Evolutionary conservation across 2,329 filamentous ascomycete genomes (phyloP).

Genomic region (Aspergillus sp.): DNA sequence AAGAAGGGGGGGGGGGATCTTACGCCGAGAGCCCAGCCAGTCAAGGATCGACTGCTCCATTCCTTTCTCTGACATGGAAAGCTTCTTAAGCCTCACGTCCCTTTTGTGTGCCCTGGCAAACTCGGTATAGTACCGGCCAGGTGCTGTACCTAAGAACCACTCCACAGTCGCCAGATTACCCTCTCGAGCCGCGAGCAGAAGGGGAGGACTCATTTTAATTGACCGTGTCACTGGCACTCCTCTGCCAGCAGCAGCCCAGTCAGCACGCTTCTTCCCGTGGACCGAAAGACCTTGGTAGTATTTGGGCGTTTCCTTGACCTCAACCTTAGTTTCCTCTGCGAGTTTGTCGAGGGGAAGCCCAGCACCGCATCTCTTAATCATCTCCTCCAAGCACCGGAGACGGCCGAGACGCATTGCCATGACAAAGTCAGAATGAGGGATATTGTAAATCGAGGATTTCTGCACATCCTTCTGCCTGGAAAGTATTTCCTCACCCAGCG

Average conservation of each 20-base stretch:
- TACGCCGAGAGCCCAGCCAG: conserved; percentile 48
- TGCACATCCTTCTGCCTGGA: conserved; percentile 7
- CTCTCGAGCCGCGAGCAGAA: conserved; percentile 32
- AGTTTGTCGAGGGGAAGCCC: conserved; percentile 69
- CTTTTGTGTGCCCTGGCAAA: conserved; percentile 64
- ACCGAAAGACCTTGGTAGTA: conserved; percentile 78
- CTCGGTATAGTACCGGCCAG: conserved; percentile 65
- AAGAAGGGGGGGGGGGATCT: conserved; percentile 32
- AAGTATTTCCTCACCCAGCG: conserved; percentile 41
- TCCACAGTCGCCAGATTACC: conserved; percentile 67
- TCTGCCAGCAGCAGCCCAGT: conserved; percentile 70
- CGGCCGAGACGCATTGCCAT: conserved; percentile 46
- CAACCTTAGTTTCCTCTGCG: conserved; percentile 64
- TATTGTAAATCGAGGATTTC: conserved; percentile 5
- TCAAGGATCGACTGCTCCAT: conserved; percentile 10
- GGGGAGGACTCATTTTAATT: conserved; percentile 21
- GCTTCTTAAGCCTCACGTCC: conserved; percentile 62
- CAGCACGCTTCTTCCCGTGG: conserved; percentile 69
- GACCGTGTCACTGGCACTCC: neutral
- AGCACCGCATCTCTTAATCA: conserved; percentile 66
- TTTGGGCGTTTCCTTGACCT: conserved; percentile 63
- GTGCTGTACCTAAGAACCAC: conserved; percentile 74
- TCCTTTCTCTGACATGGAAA: conserved; percentile 49
- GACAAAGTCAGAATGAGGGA: conserved; percentile 33
- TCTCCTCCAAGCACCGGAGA: conserved; percentile 44